Percentiles rank a stretch among this genome's conserved stretches.
These are phyloP conservation scores for Sclerotiophoma versabilis DNA, from an alignment of 2,329 filamentous ascomycete species.

Conservation along the genomic window DNA sequence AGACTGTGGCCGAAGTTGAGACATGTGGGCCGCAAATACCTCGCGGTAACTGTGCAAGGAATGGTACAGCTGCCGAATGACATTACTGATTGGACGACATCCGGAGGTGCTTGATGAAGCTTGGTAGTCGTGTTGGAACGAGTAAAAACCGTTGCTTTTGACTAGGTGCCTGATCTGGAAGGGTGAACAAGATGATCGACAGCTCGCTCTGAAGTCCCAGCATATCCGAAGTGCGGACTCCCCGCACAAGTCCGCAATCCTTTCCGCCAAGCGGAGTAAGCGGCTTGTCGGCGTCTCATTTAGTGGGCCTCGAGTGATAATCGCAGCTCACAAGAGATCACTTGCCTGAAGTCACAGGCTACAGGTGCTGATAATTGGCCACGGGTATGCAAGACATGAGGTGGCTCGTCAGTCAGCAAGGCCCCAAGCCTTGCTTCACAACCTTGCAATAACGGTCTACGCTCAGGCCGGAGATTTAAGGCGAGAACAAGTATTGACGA, in stretches of 20 bases:
- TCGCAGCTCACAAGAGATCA: not conserved
- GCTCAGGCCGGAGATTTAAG: not conserved
- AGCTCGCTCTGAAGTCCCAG: not conserved
- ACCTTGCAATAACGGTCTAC: not conserved
- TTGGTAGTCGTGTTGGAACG: not conserved
- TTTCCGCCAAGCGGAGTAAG: not conserved
- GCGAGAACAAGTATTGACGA: not conserved
- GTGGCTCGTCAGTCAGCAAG: not conserved
- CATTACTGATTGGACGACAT: not conserved
- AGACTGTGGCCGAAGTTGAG: not conserved
- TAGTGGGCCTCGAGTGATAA: not conserved
- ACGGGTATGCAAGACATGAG: slow-evolving; percentile 4
- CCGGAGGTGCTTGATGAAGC: slow-evolving; percentile 1
- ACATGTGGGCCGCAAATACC: not conserved
- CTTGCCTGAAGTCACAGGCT: not conserved
- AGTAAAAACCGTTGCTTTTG: not conserved
- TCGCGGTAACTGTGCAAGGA: slow-evolving; percentile 1
- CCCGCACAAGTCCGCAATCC: slow-evolving; percentile 16
- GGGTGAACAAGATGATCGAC: slow-evolving; percentile 3
- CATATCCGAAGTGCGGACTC: slow-evolving; percentile 6
- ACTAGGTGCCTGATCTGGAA: not conserved
- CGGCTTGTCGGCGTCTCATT: not conserved
- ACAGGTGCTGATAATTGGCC: not conserved
- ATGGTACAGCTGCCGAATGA: not conserved
- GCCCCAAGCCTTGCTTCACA: not conserved